Conservation (phyloP, 129 eudicot species). For the Flaveria bidentis region DNA sequence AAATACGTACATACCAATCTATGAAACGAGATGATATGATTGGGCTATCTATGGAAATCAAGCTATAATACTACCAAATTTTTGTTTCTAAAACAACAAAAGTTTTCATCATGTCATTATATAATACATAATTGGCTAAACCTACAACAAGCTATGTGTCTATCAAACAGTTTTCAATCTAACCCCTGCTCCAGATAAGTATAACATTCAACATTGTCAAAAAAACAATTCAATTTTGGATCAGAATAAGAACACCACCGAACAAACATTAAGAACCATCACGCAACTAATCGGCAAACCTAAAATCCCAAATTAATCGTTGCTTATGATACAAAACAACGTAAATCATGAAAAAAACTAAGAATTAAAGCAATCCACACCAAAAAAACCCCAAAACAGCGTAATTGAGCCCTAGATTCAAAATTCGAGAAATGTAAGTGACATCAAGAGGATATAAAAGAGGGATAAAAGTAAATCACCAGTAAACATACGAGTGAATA, state of each 20-base stretch:
- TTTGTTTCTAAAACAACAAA: neutral
- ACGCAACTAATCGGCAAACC: neutral
- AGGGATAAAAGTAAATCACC: slow-evolving; percentile 26
- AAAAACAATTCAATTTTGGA: neutral
- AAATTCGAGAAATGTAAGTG: slow-evolving; percentile 36
- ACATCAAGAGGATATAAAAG: slow-evolving; percentile 14
- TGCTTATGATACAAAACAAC: neutral
- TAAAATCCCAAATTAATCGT: neutral
- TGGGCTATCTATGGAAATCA: too few species aligned
- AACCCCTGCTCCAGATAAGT: neutral
- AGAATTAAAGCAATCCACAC: slow-evolving; percentile 22
- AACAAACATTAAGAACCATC: too few species aligned
- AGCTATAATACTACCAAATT: too few species aligned
- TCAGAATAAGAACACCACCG: too few species aligned
- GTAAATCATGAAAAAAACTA: slow-evolving; percentile 13
- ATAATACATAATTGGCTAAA: slow-evolving; percentile 3
- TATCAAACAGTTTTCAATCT: slow-evolving; percentile 7
- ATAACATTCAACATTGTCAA: slow-evolving; percentile 16
- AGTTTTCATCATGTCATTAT: neutral
- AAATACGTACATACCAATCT: too few species aligned
- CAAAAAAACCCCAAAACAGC: slow-evolving; percentile 16
- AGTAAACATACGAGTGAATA: slow-evolving; percentile 20
- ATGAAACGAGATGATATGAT: too few species aligned
- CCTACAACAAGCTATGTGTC: neutral
- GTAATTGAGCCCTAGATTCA: slow-evolving; percentile 61